A percentile compares a stretch with the other conserved stretches of the same genome.
Evolutionary conservation across 1,139 yeast species (phyloP).

Genomic region (Taiozyma onychis): DNA sequence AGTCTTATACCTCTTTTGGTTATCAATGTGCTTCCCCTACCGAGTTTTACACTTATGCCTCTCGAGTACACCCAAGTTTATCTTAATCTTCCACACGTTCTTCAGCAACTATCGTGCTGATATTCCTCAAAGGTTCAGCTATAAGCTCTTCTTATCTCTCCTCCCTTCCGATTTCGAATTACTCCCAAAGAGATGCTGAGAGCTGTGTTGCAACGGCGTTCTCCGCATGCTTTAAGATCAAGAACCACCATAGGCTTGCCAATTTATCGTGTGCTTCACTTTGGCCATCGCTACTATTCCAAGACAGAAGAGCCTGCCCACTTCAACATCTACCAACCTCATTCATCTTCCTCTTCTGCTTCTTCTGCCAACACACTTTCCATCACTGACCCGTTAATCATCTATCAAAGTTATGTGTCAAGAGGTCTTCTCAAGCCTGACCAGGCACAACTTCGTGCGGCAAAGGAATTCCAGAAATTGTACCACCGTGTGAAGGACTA

Average conservation of each 20-base stretch:
- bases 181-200: background rate
- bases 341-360: background rate
- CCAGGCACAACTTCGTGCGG: constrained; percentile 54
- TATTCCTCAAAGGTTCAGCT: background rate
- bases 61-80: background rate
- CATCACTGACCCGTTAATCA: constrained; percentile 58
- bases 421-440: constrained; percentile 50
- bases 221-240: background rate
- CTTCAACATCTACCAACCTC: background rate
- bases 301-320: background rate
- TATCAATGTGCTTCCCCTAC: background rate
- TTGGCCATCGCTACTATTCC: background rate
- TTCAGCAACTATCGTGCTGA: background rate
- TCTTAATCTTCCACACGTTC: background rate
- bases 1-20: background rate
- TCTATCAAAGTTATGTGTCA: constrained; percentile 50
- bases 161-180: background rate
- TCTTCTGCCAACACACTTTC: constrained; percentile 25
- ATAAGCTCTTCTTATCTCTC: background rate
- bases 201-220: background rate
- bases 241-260: background rate
- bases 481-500: constrained; percentile 57
- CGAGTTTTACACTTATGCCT: background rate
- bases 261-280: background rate
- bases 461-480: constrained; percentile 58